These are phyloP conservation scores for Fagus sylvatica DNA, from an alignment of 306 rosid species.

Conservation along the genomic window DNA sequence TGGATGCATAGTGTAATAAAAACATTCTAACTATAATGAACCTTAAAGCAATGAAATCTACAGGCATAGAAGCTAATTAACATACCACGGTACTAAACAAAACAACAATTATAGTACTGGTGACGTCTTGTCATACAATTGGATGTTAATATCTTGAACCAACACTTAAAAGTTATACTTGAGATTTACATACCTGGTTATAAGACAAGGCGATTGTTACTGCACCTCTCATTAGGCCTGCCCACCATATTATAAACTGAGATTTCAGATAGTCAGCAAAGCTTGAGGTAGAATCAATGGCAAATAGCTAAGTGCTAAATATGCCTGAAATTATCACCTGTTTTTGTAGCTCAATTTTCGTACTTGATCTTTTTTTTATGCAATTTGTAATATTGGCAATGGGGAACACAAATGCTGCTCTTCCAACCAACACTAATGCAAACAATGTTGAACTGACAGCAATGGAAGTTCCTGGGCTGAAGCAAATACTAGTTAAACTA, in stretches of 20 bases:
- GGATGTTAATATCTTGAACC: too few relatives aligned
- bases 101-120: too few relatives aligned
- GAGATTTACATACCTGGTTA: constrained; percentile 51
- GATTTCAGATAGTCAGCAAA: constrained; percentile 32
- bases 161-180: not conserved
- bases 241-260: constrained; percentile 94
- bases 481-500: constrained; percentile 28
- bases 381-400: constrained; percentile 59
- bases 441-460: constrained; percentile 73
- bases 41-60: too few relatives aligned
- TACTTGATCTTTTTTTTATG: constrained; percentile 37
- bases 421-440: constrained; percentile 67
- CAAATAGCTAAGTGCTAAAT: constrained; percentile 7
- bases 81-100: too few relatives aligned
- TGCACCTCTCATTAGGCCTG: constrained; percentile 91
- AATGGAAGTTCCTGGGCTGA: constrained; percentile 65
- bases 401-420: constrained; percentile 88
- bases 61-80: too few relatives aligned
- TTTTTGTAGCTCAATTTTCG: constrained; percentile 50
- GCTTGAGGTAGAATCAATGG: constrained; percentile 19
- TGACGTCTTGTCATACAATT: too few relatives aligned
- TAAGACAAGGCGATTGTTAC: constrained; percentile 83
- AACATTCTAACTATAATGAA: too few relatives aligned
- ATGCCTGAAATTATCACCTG: constrained; percentile 52
- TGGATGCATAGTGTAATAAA: too few relatives aligned